Percentiles rank a stretch among this genome's conserved stretches.
These are phyloP conservation scores for Neurospora sp. DNA, from an alignment of 495 filamentous ascomycete species.

Conservation along the genomic window DNA sequence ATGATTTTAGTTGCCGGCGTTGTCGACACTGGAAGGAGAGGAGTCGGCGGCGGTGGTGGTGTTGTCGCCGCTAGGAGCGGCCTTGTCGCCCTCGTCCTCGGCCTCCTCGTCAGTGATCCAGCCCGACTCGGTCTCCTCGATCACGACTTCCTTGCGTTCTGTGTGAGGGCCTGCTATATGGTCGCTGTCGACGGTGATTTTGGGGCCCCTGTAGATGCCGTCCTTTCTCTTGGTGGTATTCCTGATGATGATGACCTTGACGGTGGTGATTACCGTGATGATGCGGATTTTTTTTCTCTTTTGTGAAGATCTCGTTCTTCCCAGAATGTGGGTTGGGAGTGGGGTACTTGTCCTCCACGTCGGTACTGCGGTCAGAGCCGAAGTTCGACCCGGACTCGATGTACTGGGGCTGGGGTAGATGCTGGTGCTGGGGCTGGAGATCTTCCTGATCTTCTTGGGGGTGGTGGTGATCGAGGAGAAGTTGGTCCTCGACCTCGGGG, in stretches of 20 bases:
- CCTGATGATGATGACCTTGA: background rate
- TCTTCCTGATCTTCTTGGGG: background rate
- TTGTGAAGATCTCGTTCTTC: background rate
- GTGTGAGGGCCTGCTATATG: background rate
- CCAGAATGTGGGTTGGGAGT: background rate
- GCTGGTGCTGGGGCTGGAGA: background rate
- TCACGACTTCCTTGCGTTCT: background rate
- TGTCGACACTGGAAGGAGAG: background rate
- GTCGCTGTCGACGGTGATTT: background rate
- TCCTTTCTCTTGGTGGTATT: background rate
- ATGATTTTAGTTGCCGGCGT: background rate
- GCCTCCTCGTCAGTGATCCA: background rate
- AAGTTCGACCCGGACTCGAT: background rate
- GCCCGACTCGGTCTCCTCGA: background rate
- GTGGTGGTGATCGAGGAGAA: background rate
- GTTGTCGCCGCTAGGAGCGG: background rate
- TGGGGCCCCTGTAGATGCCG: background rate
- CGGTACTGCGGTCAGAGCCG: background rate
- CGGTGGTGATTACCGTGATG: background rate
- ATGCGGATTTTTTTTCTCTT: background rate
- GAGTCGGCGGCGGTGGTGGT: background rate
- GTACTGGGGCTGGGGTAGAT: background rate
- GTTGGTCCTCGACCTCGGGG: background rate
- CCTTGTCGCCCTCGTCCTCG: background rate
- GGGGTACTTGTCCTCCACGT: background rate